These are phyloP conservation scores for Pichia pseudocactophila DNA, from an alignment of 805 yeast species.

Conservation along the genomic window DNA sequence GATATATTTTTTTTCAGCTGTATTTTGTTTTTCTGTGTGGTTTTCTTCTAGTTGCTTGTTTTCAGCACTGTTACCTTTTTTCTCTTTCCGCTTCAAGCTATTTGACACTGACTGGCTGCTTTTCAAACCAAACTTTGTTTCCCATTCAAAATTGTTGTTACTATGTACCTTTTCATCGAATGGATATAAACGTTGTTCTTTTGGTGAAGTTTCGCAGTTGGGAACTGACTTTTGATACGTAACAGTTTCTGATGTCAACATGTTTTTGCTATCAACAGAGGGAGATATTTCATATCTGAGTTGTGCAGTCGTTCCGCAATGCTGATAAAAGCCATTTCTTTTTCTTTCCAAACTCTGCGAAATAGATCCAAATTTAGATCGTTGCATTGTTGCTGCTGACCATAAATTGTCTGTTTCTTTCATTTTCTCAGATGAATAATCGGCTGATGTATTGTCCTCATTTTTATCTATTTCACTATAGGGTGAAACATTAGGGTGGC, in stretches of 20 bases:
- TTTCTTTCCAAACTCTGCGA: neutral
- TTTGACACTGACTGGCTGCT: too few relatives aligned
- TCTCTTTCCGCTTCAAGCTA: neutral
- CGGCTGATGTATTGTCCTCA: neutral
- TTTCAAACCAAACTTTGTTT: neutral
- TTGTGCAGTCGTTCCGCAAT: neutral
- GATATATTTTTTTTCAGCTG: too few relatives aligned
- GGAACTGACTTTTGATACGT: too few relatives aligned
- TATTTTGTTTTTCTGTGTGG: too few relatives aligned
- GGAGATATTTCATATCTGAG: neutral
- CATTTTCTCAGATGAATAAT: neutral
- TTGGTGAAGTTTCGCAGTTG: too few relatives aligned
- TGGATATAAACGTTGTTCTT: too few relatives aligned
- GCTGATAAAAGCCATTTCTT: constrained; percentile 4
- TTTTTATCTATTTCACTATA: neutral
- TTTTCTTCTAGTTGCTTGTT: neutral
- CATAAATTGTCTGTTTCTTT: too few relatives aligned
- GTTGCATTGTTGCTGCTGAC: too few relatives aligned
- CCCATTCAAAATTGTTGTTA: constrained; percentile 1
- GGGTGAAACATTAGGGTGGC: constrained; percentile 1
- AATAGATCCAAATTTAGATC: neutral
- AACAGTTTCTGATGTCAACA: too few relatives aligned
- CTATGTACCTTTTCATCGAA: neutral
- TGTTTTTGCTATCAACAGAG: neutral
- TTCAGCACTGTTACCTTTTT: neutral